A percentile compares a stretch with the other conserved stretches of the same genome.
Evolutionary conservation across 176 grass and related monocot genomes (phyloP).

Genomic region (Carex scoparia): DNA sequence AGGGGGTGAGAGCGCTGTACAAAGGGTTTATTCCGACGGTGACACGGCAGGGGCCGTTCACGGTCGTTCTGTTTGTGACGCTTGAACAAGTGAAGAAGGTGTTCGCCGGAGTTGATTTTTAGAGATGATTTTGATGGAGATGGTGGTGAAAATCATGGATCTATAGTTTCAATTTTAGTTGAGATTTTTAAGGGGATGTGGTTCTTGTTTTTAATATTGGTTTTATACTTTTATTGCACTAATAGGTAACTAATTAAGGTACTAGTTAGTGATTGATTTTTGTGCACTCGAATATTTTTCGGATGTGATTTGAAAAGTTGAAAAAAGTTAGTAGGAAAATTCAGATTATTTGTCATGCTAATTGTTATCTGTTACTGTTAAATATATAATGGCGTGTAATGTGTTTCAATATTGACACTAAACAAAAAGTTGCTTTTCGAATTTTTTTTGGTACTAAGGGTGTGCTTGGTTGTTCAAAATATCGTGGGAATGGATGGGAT

Average conservation of each 20-base stretch:
- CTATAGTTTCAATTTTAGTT: neutral
- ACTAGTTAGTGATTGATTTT: neutral
- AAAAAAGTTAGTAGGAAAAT: neutral
- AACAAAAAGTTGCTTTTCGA: no score
- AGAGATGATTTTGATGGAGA: neutral
- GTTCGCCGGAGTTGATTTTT: constrained; percentile 72
- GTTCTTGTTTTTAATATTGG: neutral
- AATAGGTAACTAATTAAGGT: neutral
- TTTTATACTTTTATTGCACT: neutral
- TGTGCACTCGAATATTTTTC: neutral
- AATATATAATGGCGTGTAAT: no score
- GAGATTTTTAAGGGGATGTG: neutral
- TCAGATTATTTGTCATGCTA: neutral
- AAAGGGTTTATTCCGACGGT: constrained; percentile 97
- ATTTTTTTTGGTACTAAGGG: no score
- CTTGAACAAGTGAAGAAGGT: constrained; percentile 98
- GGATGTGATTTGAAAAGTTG: neutral
- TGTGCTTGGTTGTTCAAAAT: no score
- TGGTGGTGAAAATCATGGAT: neutral
- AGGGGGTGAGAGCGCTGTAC: constrained; percentile 73
- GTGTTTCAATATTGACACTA: no score
- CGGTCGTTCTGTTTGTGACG: constrained; percentile 91
- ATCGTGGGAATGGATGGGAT: no score
- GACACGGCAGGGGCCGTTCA: constrained; percentile 89
- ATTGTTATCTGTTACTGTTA: neutral